A percentile compares a stretch with the other conserved stretches of the same genome.
These are phyloP conservation scores for Pseudogymnoascus sp. DNA, from an alignment of 2,329 filamentous ascomycete genomes.

Conservation along the genomic window DNA sequence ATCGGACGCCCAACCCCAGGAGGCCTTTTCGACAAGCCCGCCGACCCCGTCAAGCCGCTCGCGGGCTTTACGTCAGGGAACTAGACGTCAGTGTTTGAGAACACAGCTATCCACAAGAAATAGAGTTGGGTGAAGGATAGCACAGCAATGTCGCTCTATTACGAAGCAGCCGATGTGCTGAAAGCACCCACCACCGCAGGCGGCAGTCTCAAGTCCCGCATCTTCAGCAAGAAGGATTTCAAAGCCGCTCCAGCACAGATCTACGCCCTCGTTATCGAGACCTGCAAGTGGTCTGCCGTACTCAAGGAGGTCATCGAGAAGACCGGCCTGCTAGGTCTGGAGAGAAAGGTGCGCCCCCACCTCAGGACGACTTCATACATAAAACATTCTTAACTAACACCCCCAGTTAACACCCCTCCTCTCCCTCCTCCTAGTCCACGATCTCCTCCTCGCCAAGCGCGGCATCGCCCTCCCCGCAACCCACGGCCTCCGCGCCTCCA, in stretches of 20 bases:
- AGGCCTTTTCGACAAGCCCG: background rate
- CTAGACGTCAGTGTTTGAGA: background rate
- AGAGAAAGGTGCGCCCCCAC: conserved; percentile 79
- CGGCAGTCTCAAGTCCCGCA: conserved; percentile 79
- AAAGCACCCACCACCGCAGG: conserved; percentile 53
- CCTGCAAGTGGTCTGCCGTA: conserved; percentile 81
- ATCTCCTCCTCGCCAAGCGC: conserved; percentile 70
- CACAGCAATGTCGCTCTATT: conserved; percentile 77
- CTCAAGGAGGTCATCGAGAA: conserved; percentile 85
- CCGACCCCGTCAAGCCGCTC: background rate
- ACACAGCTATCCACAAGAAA: background rate
- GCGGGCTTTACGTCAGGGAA: background rate
- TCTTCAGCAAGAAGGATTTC: conserved; percentile 65
- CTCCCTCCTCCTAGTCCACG: conserved; percentile 75
- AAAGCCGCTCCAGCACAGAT: conserved; percentile 75
- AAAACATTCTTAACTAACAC: background rate
- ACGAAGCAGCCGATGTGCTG: conserved; percentile 76
- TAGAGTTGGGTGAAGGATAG: background rate
- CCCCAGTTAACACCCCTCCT: conserved; percentile 69
- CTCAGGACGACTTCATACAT: too few relatives aligned
- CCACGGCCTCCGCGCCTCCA: conserved; percentile 67
- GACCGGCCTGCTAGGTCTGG: conserved; percentile 64
- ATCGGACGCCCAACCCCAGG: conserved; percentile 15
- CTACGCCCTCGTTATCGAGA: conserved; percentile 79
- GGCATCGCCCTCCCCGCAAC: conserved; percentile 74